These are phyloP conservation scores for Ophiostoma perfectum DNA, from an alignment of 2,329 filamentous ascomycete species.

Conservation along the genomic window DNA sequence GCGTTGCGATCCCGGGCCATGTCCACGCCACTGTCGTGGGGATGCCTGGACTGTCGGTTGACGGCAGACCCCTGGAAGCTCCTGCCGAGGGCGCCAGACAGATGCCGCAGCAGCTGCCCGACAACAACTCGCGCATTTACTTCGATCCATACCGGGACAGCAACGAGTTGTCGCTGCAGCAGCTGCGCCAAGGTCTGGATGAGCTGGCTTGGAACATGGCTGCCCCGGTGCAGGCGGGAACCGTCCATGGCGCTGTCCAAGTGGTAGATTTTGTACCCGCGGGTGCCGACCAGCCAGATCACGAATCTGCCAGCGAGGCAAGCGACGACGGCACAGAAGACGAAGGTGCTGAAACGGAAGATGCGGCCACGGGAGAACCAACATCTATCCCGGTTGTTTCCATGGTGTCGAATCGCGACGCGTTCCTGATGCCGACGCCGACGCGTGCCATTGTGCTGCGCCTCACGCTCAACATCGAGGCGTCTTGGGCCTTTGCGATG, in stretches of 20 bases:
- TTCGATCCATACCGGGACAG: constrained; percentile 73
- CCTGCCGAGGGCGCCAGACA: background rate
- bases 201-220: constrained; percentile 38
- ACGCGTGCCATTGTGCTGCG: constrained; percentile 66
- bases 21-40: constrained; percentile 74
- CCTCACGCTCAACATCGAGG: constrained; percentile 74
- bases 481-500: constrained; percentile 49
- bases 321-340: too few relatives aligned
- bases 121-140: constrained; percentile 58
- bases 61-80: constrained; percentile 41
- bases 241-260: background rate
- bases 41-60: constrained; percentile 53
- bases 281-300: background rate
- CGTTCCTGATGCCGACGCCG: constrained; percentile 59
- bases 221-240: background rate
- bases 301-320: background rate
- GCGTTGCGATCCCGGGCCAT: constrained; percentile 77
- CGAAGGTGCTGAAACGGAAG: too few relatives aligned
- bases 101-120: constrained; percentile 5
- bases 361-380: too few relatives aligned
- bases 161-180: constrained; percentile 56
- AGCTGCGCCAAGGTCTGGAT: constrained; percentile 56
- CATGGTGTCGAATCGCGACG: constrained; percentile 31
- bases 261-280: background rate
- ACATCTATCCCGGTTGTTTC: background rate